A percentile compares a stretch with the other conserved stretches of the same genome.
phyloP scores from a whole-genome alignment of 139 green algal species.

The Spirogloea muscicola region DNA sequence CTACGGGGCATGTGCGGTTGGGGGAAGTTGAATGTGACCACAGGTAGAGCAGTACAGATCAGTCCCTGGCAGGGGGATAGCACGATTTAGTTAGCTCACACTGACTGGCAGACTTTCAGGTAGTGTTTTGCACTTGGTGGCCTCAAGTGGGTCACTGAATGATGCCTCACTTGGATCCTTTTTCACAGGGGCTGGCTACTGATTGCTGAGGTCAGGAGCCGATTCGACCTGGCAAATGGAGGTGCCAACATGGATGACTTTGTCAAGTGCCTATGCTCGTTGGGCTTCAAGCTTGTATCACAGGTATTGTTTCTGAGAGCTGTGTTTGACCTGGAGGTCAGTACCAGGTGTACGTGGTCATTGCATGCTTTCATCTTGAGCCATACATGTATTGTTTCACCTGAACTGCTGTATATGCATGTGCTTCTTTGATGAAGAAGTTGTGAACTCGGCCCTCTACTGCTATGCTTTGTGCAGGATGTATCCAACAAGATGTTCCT shows the following conservation, averaged over 20 bases:
- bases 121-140: too few relatives aligned
- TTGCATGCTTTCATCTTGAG: background rate
- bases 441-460: background rate
- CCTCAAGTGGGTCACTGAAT: too few relatives aligned
- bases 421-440: background rate
- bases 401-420: too few relatives aligned
- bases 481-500: conserved; percentile 48
- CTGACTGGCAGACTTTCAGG: too few relatives aligned
- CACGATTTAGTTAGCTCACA: too few relatives aligned
- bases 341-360: background rate
- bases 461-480: conserved; percentile 20
- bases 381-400: too few relatives aligned
- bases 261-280: background rate
- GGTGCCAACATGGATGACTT: conserved; percentile 4
- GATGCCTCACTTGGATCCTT: too few relatives aligned
- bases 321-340: background rate
- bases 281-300: conserved; percentile 22
- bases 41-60: too few relatives aligned
- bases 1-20: too few relatives aligned
- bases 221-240: conserved; percentile 29
- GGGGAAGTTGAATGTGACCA: too few relatives aligned
- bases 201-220: conserved; percentile 42
- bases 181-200: conserved; percentile 33
- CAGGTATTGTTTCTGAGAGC: background rate
- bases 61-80: too few relatives aligned